A percentile compares a stretch with the other conserved stretches of the same genome.
Evolutionary conservation across 2,329 filamentous ascomycete species (phyloP).

Genomic region (Aspergillus sp.): DNA sequence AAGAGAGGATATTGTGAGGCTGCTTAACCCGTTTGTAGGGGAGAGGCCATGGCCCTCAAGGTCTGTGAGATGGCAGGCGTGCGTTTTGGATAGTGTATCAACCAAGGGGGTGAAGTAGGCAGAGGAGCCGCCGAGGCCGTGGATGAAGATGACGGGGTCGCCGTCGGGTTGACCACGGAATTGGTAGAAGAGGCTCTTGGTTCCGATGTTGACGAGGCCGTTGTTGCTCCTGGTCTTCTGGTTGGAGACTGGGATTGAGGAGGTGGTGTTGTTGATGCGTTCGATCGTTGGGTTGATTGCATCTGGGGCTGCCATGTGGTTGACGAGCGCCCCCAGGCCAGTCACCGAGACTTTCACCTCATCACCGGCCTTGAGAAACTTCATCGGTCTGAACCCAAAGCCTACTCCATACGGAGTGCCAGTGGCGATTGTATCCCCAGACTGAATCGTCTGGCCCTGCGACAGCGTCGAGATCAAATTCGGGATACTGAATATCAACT

Average conservation of each 20-base stretch:
- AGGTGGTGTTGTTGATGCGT: conserved; percentile 17
- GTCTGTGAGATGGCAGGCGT: conserved; percentile 48
- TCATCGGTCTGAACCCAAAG: conserved; percentile 47
- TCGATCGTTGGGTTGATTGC: conserved; percentile 28
- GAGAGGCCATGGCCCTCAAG: conserved; percentile 59
- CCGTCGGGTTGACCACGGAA: conserved; percentile 23
- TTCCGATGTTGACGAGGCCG: conserved; percentile 40
- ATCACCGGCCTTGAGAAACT: conserved; percentile 44
- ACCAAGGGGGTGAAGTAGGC: conserved; percentile 51
- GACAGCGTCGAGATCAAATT: conserved; percentile 50
- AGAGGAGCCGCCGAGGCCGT: conserved; percentile 53
- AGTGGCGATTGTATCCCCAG: conserved; percentile 53
- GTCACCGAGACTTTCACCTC: conserved; percentile 45
- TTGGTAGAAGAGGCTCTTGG: conserved; percentile 45
- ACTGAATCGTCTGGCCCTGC: conserved; percentile 51
- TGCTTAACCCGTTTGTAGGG: conserved; percentile 49
- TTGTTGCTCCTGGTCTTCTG: conserved; percentile 28
- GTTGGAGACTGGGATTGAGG: conserved; percentile 32
- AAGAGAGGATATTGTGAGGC: conserved; percentile 46
- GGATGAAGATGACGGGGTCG: conserved; percentile 51
- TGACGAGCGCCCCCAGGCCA: conserved; percentile 42
- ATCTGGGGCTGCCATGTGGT: conserved; percentile 36
- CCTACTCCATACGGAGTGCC: conserved; percentile 42
- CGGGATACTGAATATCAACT: conserved; percentile 53
- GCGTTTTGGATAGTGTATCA: conserved; percentile 22